These are phyloP conservation scores for Quillaja saponaria DNA, from an alignment of 306 rosid genomes.

Conservation along the genomic window DNA sequence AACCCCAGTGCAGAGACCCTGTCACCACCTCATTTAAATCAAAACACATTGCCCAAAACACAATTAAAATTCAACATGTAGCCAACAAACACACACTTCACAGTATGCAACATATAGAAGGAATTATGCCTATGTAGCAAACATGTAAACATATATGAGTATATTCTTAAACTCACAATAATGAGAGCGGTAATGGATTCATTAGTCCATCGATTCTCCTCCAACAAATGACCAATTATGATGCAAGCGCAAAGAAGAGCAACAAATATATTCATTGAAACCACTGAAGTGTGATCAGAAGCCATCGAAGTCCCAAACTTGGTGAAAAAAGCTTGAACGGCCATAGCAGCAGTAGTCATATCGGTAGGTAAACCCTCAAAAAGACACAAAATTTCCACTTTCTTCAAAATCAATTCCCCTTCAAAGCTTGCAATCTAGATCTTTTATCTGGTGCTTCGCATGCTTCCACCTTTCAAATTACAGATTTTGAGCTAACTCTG, in stretches of 20 bases:
- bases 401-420: background rate
- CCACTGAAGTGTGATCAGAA: conserved; percentile 80
- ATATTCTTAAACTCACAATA: conserved; percentile 56
- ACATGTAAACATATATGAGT: background rate
- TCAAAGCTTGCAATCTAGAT: background rate
- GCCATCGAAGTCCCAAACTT: conserved; percentile 38
- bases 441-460: conserved; percentile 9
- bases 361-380: background rate
- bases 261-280: conserved; percentile 78
- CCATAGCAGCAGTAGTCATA: conserved; percentile 15
- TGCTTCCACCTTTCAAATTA: conserved; percentile 10
- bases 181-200: conserved; percentile 91
- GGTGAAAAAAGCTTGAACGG: conserved; percentile 16
- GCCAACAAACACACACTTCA: background rate
- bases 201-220: conserved; percentile 84
- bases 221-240: conserved; percentile 79
- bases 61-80: background rate
- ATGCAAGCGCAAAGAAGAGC: conserved; percentile 91
- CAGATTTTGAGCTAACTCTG: conserved; percentile 1
- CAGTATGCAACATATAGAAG: background rate
- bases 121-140: background rate
- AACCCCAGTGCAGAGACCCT: conserved; percentile 86
- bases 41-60: conserved; percentile 1
- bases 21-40: conserved; percentile 16
- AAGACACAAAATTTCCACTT: conserved; percentile 1